Percentiles rank a stretch among this genome's conserved stretches.
phyloP scores from a whole-genome alignment of 116 monocot genomes.

The Phalaenopsis hybrid region DNA sequence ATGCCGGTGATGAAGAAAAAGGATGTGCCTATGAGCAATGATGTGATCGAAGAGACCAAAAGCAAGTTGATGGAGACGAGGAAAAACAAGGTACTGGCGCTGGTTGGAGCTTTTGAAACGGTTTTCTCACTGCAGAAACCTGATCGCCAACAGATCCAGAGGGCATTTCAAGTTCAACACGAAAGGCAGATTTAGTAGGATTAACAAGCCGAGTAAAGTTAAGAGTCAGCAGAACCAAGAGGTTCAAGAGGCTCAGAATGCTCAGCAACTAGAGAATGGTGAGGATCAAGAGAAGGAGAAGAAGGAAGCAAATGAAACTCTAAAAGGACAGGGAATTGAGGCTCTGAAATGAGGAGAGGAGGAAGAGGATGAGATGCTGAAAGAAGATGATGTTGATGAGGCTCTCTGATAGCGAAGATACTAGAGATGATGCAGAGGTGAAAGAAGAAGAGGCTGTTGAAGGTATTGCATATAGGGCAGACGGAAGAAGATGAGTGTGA shows the following conservation, averaged over 20 bases:
- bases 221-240: no score
- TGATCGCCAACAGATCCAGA: no score
- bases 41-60: conserved; percentile 51
- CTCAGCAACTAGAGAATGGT: background rate
- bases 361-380: background rate
- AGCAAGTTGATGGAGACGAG: conserved; percentile 36
- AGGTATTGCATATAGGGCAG: background rate
- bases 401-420: background rate
- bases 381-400: background rate
- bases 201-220: no score
- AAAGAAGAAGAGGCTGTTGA: conserved; percentile 1
- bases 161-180: no score
- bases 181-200: no score
- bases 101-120: no score
- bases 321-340: background rate
- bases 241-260: no score
- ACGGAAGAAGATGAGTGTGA: no score
- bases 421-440: background rate
- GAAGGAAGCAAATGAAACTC: background rate
- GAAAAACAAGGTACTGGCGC: no score
- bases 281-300: background rate
- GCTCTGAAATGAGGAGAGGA: background rate
- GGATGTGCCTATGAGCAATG: conserved; percentile 33
- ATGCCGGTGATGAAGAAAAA: conserved; percentile 7
- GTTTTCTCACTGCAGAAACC: no score